Evolutionary conservation across 345 rosid species (phyloP).

Genomic region (Populus simonii): DNA sequence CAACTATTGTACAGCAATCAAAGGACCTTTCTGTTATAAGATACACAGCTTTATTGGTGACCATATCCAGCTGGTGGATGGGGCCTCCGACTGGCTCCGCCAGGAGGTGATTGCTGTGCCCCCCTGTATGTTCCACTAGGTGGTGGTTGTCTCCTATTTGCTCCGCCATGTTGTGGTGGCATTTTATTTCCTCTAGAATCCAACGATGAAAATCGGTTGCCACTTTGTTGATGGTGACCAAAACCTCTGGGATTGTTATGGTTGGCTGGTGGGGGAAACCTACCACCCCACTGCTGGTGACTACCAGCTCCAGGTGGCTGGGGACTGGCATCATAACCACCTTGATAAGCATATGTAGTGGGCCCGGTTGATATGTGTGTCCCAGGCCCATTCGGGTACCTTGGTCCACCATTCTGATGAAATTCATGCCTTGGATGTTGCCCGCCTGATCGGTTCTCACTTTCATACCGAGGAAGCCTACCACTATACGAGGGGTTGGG

Average conservation of each 20-base stretch:
- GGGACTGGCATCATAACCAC: constrained; percentile 31
- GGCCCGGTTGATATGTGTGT: constrained; percentile 7
- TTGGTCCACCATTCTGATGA: constrained; percentile 33
- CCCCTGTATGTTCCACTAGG: constrained; percentile 14
- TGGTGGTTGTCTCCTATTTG: background rate
- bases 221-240: constrained; percentile 31
- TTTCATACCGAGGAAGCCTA: constrained; percentile 25
- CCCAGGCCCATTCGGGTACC: constrained; percentile 23
- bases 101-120: constrained; percentile 1
- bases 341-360: constrained; percentile 21
- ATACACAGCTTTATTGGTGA: background rate
- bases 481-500: constrained; percentile 7
- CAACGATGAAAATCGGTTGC: constrained; percentile 37
- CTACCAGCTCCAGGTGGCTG: constrained; percentile 32
- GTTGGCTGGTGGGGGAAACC: constrained; percentile 35
- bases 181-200: constrained; percentile 28
- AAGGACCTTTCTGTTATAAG: background rate
- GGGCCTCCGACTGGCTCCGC: constrained; percentile 11
- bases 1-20: constrained; percentile 6
- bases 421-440: constrained; percentile 20
- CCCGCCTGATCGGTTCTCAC: constrained; percentile 14
- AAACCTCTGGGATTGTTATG: constrained; percentile 38
- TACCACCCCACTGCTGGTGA: constrained; percentile 33
- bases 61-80: constrained; percentile 10
- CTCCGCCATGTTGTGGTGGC: constrained; percentile 20